These are phyloP conservation scores for Meredithiella fracta DNA, from an alignment of 2,329 filamentous ascomycete species.

Conservation along the genomic window DNA sequence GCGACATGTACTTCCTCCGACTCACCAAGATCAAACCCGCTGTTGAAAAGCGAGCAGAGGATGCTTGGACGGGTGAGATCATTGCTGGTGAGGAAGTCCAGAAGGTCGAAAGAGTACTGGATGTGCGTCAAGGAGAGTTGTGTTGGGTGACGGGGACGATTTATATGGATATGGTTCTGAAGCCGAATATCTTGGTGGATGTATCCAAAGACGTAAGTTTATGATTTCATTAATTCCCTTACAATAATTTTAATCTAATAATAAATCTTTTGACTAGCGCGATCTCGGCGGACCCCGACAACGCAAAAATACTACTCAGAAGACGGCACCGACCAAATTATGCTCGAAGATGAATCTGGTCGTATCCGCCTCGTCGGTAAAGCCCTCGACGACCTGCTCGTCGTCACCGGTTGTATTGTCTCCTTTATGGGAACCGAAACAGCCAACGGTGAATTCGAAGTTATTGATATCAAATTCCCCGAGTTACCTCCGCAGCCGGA, in stretches of 20 bases:
- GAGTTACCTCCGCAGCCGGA: conserved; percentile 69
- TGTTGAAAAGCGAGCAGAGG: conserved; percentile 56
- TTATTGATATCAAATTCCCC: conserved; percentile 76
- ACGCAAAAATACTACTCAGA: conserved; percentile 59
- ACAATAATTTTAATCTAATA: no score
- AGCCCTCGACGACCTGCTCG: conserved; percentile 46
- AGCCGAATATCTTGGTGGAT: conserved; percentile 90
- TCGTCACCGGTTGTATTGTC: conserved; percentile 86
- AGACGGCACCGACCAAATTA: conserved; percentile 48
- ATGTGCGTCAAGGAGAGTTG: conserved; percentile 86
- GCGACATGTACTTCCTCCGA: conserved; percentile 92
- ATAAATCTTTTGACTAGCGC: no score
- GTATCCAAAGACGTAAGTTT: conserved; percentile 76
- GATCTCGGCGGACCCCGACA: conserved; percentile 71
- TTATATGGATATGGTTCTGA: conserved; percentile 93
- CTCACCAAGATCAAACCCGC: conserved; percentile 73
- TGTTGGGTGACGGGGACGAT: conserved; percentile 93
- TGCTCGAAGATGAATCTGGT: conserved; percentile 92
- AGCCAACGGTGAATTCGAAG: conserved; percentile 76
- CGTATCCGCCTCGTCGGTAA: conserved; percentile 64
- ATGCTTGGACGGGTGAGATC: conserved; percentile 62
- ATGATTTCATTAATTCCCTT: no score
- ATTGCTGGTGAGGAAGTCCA: conserved; percentile 61
- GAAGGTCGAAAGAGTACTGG: conserved; percentile 73
- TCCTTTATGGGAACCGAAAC: conserved; percentile 95